Percentiles rank a stretch among this genome's conserved stretches.
These are phyloP conservation scores for Platismatia glauca DNA, from an alignment of 495 filamentous ascomycete species.

Conservation along the genomic window DNA sequence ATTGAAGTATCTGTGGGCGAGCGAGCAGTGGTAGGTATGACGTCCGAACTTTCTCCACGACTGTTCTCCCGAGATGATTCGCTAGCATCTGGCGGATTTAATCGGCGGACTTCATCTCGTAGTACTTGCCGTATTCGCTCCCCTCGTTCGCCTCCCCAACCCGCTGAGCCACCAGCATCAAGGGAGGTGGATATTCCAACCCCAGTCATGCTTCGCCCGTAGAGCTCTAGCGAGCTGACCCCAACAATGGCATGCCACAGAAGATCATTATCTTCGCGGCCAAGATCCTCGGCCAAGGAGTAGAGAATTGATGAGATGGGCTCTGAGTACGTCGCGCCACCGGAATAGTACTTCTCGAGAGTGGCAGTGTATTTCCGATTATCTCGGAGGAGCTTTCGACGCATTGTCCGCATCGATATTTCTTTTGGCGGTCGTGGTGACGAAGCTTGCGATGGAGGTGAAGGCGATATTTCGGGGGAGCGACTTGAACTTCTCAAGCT, in stretches of 20 bases:
- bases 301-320: slow-evolving; percentile 91
- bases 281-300: slow-evolving; percentile 86
- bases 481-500: slow-evolving; percentile 19
- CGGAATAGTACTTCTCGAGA: slow-evolving; percentile 68
- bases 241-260: slow-evolving; percentile 93
- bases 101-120: slow-evolving; percentile 85
- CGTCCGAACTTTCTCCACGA: slow-evolving; percentile 53
- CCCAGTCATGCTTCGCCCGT: slow-evolving; percentile 73
- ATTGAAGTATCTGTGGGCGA: slow-evolving; percentile 89
- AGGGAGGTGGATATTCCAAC: slow-evolving; percentile 59
- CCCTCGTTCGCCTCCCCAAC: slow-evolving; percentile 76
- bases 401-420: slow-evolving; percentile 60
- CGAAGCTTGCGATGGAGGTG: slow-evolving; percentile 41
- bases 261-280: slow-evolving; percentile 91
- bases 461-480: slow-evolving; percentile 34
- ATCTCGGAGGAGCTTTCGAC: slow-evolving; percentile 60
- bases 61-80: slow-evolving; percentile 45
- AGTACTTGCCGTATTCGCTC: slow-evolving; percentile 76
- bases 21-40: slow-evolving; percentile 80
- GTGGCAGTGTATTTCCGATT: slow-evolving; percentile 66
- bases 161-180: slow-evolving; percentile 50
- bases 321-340: slow-evolving; percentile 86
- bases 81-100: slow-evolving; percentile 72
- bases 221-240: slow-evolving; percentile 82
- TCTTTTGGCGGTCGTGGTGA: slow-evolving; percentile 51